Conservation (phyloP, 1,284 basidiomycete genomes). For the Xerocomus minutiporus region DNA sequence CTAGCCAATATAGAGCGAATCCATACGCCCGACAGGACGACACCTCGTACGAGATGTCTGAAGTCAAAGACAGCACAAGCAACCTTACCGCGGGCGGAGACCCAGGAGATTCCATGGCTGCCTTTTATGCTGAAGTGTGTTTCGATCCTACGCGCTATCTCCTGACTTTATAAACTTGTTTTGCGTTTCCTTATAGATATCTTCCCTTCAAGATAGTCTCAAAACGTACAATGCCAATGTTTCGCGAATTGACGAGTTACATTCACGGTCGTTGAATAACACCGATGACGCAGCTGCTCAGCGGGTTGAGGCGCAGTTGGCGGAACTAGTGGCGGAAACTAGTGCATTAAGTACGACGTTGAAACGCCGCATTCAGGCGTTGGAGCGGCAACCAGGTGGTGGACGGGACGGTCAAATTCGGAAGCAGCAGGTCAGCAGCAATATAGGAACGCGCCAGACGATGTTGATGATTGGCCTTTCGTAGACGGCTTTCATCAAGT, state of each 20-base stretch:
- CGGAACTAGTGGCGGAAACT: constrained; percentile 74
- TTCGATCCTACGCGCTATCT: background rate
- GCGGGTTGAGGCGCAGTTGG: constrained; percentile 60
- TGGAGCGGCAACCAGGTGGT: constrained; percentile 68
- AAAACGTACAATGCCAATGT: constrained; percentile 70
- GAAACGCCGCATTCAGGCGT: constrained; percentile 74
- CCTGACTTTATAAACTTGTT: background rate
- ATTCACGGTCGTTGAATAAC: constrained; percentile 74
- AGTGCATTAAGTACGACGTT: constrained; percentile 69
- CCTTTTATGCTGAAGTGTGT: constrained; percentile 71
- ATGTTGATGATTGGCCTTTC: background rate
- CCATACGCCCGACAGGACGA: constrained; percentile 67
- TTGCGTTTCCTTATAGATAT: constrained; percentile 44
- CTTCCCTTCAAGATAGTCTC: constrained; percentile 69
- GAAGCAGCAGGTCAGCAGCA: constrained; percentile 68
- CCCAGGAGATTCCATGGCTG: constrained; percentile 55
- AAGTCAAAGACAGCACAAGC: constrained; percentile 55
- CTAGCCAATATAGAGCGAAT: constrained; percentile 57
- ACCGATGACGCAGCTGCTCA: constrained; percentile 67
- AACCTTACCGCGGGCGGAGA: constrained; percentile 38
- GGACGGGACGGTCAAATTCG: constrained; percentile 78
- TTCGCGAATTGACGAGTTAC: constrained; percentile 62
- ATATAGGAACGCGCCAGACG: background rate
- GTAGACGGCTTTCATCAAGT: constrained; percentile 72
- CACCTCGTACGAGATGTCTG: constrained; percentile 64